A percentile compares a stretch with the other conserved stretches of the same genome.
These are phyloP conservation scores for Monosporascus sp. DNA, from an alignment of 2,329 filamentous ascomycete species.

Conservation along the genomic window DNA sequence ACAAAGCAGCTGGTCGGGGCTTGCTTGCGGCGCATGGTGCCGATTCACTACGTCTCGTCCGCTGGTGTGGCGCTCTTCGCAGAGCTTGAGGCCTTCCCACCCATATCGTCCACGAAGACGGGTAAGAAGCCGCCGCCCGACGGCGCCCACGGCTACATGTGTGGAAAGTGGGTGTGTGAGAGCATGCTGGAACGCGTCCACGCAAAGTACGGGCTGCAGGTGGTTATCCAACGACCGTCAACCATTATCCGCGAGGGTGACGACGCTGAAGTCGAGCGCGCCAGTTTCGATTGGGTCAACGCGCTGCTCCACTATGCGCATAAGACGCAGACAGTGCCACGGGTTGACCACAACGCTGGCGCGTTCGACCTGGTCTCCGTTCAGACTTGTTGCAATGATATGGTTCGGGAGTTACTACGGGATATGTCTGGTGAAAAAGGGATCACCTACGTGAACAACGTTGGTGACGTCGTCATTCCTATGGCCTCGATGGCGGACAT, in stretches of 20 bases:
- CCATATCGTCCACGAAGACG: constrained; percentile 1
- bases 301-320: constrained; percentile 29
- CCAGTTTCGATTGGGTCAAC: constrained; percentile 63
- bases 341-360: constrained; percentile 8
- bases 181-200: constrained; percentile 20
- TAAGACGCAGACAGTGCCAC: constrained; percentile 19
- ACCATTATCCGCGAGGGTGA: constrained; percentile 9
- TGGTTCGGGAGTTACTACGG: constrained; percentile 7
- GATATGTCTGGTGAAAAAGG: not conserved
- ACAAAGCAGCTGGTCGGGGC: not conserved
- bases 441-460: constrained; percentile 1
- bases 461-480: not conserved
- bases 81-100: not conserved
- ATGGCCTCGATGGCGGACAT: not conserved
- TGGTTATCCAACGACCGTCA: constrained; percentile 12
- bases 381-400: constrained; percentile 21
- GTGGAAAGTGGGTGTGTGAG: constrained; percentile 30
- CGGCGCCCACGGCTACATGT: constrained; percentile 23
- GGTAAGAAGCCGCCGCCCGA: not conserved
- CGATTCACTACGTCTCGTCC: constrained; percentile 27
- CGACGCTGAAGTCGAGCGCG: constrained; percentile 16
- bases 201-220: constrained; percentile 1
- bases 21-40: constrained; percentile 8
- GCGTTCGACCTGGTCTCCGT: constrained; percentile 17
- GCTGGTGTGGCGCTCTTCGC: constrained; percentile 10